Evolutionary conservation across 352 stramenopile genomes (phyloP).

Genomic region (Phytophthora hibernalis): DNA sequence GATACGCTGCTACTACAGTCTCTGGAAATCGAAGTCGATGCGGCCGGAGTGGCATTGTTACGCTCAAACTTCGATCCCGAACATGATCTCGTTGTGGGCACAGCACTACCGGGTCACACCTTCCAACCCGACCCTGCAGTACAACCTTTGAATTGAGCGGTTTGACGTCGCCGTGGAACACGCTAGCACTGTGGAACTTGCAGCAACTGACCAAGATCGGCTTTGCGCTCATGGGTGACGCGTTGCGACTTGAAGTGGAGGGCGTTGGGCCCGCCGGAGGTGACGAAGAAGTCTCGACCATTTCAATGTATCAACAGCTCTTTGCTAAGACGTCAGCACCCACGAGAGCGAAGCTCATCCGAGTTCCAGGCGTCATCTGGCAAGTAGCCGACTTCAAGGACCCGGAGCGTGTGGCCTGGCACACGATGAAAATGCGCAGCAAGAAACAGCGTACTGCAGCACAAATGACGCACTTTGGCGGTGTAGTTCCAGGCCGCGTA

Average conservation of each 20-base stretch:
- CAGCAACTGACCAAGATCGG: constrained; percentile 87
- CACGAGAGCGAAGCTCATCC: constrained; percentile 82
- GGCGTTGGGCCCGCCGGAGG: constrained; percentile 55
- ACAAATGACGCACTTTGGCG: constrained; percentile 71
- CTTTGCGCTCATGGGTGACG: constrained; percentile 90
- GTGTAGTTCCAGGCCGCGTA: constrained; percentile 42
- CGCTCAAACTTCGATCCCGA: constrained; percentile 64
- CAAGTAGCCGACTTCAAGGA: constrained; percentile 72
- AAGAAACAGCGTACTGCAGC: constrained; percentile 83
- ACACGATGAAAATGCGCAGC: constrained; percentile 95
- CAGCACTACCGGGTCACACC: constrained; percentile 80
- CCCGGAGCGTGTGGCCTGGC: constrained; percentile 83
- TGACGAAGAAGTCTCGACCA: constrained; percentile 94
- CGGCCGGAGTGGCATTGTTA: constrained; percentile 64
- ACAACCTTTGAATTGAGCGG: constrained; percentile 77
- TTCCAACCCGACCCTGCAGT: constrained; percentile 43
- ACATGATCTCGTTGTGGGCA: constrained; percentile 88
- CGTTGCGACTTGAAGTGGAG: constrained; percentile 48
- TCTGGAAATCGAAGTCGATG: constrained; percentile 81
- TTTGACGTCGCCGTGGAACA: constrained; percentile 95
- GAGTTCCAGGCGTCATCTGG: constrained; percentile 76
- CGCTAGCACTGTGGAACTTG: constrained; percentile 95
- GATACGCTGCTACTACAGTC: constrained; percentile 87
- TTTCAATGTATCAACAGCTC: constrained; percentile 90
- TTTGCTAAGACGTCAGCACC: constrained; percentile 41